These are phyloP conservation scores for Vicia sativa DNA, from an alignment of 306 rosid species.

Conservation along the genomic window DNA sequence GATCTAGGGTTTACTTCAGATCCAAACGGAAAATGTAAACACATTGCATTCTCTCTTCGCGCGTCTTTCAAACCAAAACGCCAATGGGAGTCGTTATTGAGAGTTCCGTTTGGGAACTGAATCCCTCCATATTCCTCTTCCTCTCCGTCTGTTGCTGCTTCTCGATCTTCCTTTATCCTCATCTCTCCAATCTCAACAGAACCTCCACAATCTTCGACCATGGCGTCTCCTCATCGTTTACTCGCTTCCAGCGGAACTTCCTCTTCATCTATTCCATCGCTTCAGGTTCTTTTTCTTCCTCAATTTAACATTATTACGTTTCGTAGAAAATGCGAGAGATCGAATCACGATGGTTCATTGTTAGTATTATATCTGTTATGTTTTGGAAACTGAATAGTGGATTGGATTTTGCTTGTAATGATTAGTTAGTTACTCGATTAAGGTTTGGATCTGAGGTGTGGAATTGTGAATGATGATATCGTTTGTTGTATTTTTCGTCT, in stretches of 20 bases:
- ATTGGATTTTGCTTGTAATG: conserved; percentile 7
- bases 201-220: conserved; percentile 68
- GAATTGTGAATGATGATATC: conserved; percentile 37
- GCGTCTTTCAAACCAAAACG: conserved; percentile 16
- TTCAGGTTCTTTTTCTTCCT: conserved; percentile 56
- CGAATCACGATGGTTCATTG: background rate
- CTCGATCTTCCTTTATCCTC: conserved; percentile 62
- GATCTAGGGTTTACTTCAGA: conserved; percentile 49
- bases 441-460: conserved; percentile 39
- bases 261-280: conserved; percentile 71
- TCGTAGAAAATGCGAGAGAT: conserved; percentile 42
- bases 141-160: conserved; percentile 64
- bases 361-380: conserved; percentile 21
- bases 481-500: conserved; percentile 3
- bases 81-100: conserved; percentile 81
- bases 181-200: conserved; percentile 49
- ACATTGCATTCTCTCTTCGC: conserved; percentile 14
- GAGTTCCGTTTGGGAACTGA: conserved; percentile 81
- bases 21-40: conserved; percentile 25
- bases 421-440: conserved; percentile 21
- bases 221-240: conserved; percentile 66
- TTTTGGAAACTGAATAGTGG: conserved; percentile 13
- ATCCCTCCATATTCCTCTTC: conserved; percentile 61
- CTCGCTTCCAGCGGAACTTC: conserved; percentile 73
- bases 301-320: conserved; percentile 30